These are phyloP conservation scores for Scytalidium lignicola DNA, from an alignment of 2,329 filamentous ascomycete genomes.

Conservation along the genomic window DNA sequence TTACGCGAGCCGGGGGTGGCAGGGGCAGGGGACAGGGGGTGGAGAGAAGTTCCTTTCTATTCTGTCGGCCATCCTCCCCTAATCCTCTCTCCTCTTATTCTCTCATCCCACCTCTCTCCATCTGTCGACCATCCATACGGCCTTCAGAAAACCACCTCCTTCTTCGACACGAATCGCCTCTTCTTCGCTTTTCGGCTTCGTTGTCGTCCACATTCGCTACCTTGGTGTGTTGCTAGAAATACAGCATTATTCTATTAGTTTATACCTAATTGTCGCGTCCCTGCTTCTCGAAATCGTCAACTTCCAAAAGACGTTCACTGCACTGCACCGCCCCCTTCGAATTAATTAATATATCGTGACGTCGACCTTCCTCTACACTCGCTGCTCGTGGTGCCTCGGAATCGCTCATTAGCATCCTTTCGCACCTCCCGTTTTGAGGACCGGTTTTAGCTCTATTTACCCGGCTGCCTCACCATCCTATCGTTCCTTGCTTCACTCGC, in stretches of 20 bases:
- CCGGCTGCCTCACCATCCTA: background rate
- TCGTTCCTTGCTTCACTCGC: background rate
- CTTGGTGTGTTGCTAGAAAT: background rate
- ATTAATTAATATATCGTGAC: background rate
- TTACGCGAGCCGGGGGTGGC: no score
- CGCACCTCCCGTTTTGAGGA: background rate
- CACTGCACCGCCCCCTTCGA: no score
- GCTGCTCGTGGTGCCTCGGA: background rate
- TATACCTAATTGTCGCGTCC: background rate
- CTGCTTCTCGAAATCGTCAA: background rate
- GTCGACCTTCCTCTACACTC: background rate
- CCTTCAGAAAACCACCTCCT: background rate
- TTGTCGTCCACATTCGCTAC: slow-evolving; percentile 10
- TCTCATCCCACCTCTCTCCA: background rate
- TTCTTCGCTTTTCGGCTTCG: slow-evolving; percentile 2
- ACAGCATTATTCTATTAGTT: no score
- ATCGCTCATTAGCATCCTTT: background rate
- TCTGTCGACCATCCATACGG: background rate
- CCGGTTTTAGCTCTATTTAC: background rate
- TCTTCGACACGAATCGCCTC: background rate
- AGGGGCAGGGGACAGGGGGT: no score
- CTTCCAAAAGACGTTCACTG: no score
- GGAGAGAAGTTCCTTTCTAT: no score
- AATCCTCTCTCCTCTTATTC: no score
- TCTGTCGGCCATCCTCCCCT: no score